These are phyloP conservation scores for Zizania latifolia DNA, from an alignment of 176 grass and related monocot species.

Conservation along the genomic window DNA sequence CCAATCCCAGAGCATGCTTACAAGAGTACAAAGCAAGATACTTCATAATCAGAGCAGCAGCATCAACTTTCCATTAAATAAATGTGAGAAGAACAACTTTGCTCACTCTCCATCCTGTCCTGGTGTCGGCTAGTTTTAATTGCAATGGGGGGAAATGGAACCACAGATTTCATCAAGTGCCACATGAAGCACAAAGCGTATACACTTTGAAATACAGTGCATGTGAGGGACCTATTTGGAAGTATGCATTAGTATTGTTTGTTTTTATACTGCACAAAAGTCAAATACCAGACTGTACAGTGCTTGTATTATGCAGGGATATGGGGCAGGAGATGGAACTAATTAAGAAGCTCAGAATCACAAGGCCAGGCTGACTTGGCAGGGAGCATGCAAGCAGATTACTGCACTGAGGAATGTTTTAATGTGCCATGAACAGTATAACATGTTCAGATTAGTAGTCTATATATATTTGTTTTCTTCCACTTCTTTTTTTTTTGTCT, in stretches of 20 bases:
- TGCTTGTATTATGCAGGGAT: neutral
- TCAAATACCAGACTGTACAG: constrained; percentile 33
- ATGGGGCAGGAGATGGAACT: constrained; percentile 3
- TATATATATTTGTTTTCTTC: neutral
- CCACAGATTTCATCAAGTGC: neutral
- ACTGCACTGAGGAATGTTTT: constrained; percentile 37
- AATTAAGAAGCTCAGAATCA: constrained; percentile 19
- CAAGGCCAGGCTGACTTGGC: constrained; percentile 22
- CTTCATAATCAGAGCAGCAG: neutral
- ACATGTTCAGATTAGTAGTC: constrained; percentile 27
- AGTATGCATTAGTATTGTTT: constrained; percentile 1
- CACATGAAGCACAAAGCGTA: neutral
- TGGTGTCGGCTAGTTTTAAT: constrained; percentile 34
- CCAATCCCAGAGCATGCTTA: constrained; percentile 5
- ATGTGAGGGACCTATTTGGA: neutral
- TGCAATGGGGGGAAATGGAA: neutral
- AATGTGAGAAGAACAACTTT: constrained; percentile 8
- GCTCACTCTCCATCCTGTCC: constrained; percentile 26
- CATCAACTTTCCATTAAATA: constrained; percentile 15
- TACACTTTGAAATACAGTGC: neutral
- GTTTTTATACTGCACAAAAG: constrained; percentile 22
- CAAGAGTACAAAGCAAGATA: constrained; percentile 36
- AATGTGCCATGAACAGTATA: constrained; percentile 12
- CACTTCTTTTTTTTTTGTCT: neutral
- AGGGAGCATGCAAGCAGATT: constrained; percentile 12